These are phyloP conservation scores for Zygosaccharomyces gambellarensis DNA, from an alignment of 805 yeast genomes.

Conservation along the genomic window DNA sequence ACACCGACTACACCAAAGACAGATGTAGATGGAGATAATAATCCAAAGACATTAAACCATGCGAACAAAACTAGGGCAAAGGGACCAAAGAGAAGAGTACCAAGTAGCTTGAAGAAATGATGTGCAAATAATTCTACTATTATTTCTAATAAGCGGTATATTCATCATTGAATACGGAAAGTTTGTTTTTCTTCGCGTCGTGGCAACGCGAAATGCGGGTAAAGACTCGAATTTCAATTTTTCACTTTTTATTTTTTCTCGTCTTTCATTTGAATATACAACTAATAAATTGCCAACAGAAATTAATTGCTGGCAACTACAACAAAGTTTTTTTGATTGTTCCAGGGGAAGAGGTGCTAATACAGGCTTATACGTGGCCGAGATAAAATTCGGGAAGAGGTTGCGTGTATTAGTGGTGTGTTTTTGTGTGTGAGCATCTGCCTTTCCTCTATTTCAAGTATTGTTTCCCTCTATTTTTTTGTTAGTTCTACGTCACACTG, in stretches of 20 bases:
- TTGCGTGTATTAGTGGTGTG: neutral
- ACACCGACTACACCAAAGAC: neutral
- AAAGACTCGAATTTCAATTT: neutral
- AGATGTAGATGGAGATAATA: neutral
- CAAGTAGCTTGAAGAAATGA: conserved; percentile 15
- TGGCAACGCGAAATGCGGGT: conserved; percentile 1
- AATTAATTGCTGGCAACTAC: neutral
- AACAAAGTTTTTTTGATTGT: neutral
- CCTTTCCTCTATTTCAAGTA: neutral
- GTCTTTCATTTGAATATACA: neutral
- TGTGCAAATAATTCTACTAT: neutral
- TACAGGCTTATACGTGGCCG: neutral
- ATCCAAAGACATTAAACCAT: conserved; percentile 20
- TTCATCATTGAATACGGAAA: neutral
- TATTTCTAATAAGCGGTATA: neutral
- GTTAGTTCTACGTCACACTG: neutral
- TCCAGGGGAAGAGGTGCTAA: neutral
- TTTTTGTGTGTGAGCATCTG: neutral
- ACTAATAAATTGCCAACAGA: neutral
- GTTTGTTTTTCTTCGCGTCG: neutral
- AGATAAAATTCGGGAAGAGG: neutral
- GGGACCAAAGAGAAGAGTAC: conserved; percentile 40
- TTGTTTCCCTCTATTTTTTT: neutral
- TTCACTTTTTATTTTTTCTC: neutral
- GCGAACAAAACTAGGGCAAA: conserved; percentile 34